Evolutionary conservation across 768 basidiomycete species (phyloP), one percentile per base, ranked within the genome.

Genomic region (Amyloporia xantha): DNA sequence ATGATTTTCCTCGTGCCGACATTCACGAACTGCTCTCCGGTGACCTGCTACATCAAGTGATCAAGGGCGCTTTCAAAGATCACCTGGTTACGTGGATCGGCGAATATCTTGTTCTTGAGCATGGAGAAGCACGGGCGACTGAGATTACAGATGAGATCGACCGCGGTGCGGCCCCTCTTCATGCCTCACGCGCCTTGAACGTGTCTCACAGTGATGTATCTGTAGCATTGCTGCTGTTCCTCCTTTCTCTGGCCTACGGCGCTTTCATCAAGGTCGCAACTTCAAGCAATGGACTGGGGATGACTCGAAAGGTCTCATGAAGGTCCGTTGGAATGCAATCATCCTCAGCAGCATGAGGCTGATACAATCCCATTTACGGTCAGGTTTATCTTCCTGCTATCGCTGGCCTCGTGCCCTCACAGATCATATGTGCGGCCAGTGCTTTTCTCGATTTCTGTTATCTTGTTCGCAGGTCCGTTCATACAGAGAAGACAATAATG

Each of bases 61-160:
- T 66, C 42, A 69, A 66, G 35, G 30, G 30, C 9, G 52, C 55
- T 0, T 70, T 68, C 55, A 65, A 69, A 19, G 68, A 71, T 30
- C 66, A 70, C 33, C 47, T 70, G 0, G 62, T 71, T 0, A 46
- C 51, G 0, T 70, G 69, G 69, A 54, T 69, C 0, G 48, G 20
- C 0, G 51, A 58, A 3, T 70, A 64, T 45, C 45, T 75, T 23
- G 30, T 26, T 2, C 20, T 42, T 0, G 28, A 30, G 7, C 24
- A 50, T 26, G 52, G 52, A 12, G 41, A 54, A 28, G n/a, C 42
- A 5, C 15, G 30, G 2, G 40, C 38, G 1, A 12, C 15, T 4
- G 30, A 51, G 19, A 44, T 59, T 15, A 28, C 56, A 5, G 52
- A 36, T 33, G 52, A 59, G 19, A 59, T 59, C 27, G 55, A 59